Base-by-base conservation (phyloP, 345 rosid genomes). In the Xanthoceras sorbifolium region DNA sequence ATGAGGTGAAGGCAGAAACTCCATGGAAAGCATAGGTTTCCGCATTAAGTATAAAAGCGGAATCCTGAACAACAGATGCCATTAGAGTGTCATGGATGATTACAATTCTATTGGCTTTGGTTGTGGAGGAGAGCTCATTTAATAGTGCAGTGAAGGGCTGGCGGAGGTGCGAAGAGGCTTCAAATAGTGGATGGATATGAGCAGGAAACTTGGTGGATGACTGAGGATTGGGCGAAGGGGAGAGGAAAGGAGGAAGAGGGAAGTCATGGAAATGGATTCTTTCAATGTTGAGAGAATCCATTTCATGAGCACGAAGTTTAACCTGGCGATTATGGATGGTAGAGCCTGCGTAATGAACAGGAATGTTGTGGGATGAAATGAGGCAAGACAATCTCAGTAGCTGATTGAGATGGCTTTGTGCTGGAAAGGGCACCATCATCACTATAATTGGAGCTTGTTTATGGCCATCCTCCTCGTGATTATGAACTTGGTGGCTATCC, bases 401-500 rank as follows among this genome's bases (percentile, higher is more conserved):
- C 61, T 77, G 83, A 73, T 73, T 69, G 52, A 82, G 76, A 63
- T 81, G 82, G 71, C 80, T 76, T 52, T 78, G 80, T 17, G 75
- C 77, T 18, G 80, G 77, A 14, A 75, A 64, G 0, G 85, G 85
- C 44, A 82, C 77, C 79, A 82, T 71, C 6, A 82, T 46, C 28
- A 78, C 79, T 15, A 17, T 48, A 26, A 69, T 57, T 38, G 64
- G 64, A 73, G 18, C 3, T 29, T 26, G 38, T 50, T 70, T 50
- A 0, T 42, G 2, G 62, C 61, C 50, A 42, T 42, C 42, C 32
- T 57, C 15, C 36, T 62, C 7, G 18, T 62, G 18, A 9, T 59
- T 22, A 7, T 59, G 26, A 5, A 23, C 9, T 18, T 20, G 9
- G 0, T 64, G 23, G 40, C 9, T 64, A 9, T 32, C 69, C 69